phyloP scores from a whole-genome alignment of 2,329 filamentous ascomycete genomes.

The Trichoderma sp. region DNA sequence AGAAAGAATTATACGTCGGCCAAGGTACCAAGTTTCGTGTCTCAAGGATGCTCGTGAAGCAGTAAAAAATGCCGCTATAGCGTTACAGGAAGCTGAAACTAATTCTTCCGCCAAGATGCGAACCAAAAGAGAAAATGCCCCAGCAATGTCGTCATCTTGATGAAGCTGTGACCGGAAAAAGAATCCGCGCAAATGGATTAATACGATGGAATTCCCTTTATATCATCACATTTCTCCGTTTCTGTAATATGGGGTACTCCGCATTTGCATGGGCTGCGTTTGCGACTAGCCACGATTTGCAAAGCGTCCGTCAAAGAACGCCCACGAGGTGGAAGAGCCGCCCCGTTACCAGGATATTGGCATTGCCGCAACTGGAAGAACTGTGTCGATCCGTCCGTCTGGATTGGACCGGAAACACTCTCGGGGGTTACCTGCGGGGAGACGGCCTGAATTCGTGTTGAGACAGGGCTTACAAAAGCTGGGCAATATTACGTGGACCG shows the following conservation, averaged over 20 bases:
- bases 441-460: not conserved
- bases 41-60: not conserved
- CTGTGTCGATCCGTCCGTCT: not conserved
- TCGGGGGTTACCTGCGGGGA: not conserved
- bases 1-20: not conserved
- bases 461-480: not conserved
- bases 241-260: not conserved
- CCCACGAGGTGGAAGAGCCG: not conserved
- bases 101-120: not conserved
- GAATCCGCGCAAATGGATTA: not conserved
- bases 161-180: not conserved
- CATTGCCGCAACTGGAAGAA: not conserved
- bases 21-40: not conserved
- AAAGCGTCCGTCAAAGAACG: not conserved
- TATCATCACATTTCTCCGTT: not conserved
- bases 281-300: not conserved
- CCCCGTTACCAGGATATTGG: not conserved
- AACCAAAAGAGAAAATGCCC: not conserved
- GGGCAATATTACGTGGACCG: not conserved
- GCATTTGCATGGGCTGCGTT: not conserved
- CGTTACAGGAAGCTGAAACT: not conserved
- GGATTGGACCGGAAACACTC: conserved; percentile 9
- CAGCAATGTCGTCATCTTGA: not conserved
- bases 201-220: not conserved
- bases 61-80: not conserved